phyloP scores from a whole-genome alignment of 208 protist species.

The Acanthamoeba healyi region DNA sequence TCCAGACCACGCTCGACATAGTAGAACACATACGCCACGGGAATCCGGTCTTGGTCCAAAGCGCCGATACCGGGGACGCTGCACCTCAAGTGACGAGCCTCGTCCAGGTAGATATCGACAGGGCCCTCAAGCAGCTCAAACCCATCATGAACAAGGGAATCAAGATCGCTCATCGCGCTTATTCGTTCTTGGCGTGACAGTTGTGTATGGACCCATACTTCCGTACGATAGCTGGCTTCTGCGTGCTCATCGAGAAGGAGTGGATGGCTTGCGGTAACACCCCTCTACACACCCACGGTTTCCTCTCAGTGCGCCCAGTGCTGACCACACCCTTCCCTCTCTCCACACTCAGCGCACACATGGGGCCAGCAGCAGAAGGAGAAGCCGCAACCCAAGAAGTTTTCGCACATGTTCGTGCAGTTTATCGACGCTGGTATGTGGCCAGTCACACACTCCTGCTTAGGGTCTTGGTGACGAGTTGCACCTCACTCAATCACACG shows the following conservation, averaged over 20 bases:
- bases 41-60: background rate
- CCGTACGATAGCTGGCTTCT: constrained; percentile 94
- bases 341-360: background rate
- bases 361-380: constrained; percentile 49
- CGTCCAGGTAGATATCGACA: background rate
- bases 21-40: background rate
- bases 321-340: background rate
- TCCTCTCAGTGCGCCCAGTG: background rate
- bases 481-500: background rate
- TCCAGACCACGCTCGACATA: background rate
- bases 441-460: too few species aligned
- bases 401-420: constrained; percentile 59
- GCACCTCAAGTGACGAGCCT: background rate
- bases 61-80: background rate
- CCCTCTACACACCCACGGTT: background rate
- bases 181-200: background rate
- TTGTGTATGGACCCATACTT: constrained; percentile 92
- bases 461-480: background rate
- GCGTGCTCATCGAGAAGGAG: constrained; percentile 94
- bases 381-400: background rate
- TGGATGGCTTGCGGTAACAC: constrained; percentile 84
- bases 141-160: too few species aligned
- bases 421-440: constrained; percentile 43
- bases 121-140: too few species aligned
- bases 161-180: too few species aligned